Conservation (phyloP, 2,329 filamentous ascomycete genomes). For the Diaporthe sp. region DNA sequence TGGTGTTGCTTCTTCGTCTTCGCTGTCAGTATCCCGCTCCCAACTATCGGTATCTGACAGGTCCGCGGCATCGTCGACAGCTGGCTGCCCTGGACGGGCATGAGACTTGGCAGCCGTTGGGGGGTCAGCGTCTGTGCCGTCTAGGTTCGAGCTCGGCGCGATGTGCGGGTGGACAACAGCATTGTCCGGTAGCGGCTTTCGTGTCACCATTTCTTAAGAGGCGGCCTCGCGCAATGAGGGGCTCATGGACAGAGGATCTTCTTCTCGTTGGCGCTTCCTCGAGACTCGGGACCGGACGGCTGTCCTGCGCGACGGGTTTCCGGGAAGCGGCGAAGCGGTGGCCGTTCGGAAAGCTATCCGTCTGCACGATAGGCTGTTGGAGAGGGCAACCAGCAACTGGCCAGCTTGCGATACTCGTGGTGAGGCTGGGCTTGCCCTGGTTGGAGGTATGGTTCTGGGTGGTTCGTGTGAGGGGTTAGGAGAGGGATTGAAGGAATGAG, state of each 20-base stretch:
- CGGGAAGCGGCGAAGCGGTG: neutral
- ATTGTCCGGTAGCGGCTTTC: conserved; percentile 54
- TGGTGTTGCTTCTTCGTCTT: conserved; percentile 30
- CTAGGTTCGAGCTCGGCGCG: conserved; percentile 46
- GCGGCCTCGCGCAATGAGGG: conserved; percentile 26
- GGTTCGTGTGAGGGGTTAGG: neutral
- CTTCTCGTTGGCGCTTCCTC: neutral
- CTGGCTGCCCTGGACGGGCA: neutral
- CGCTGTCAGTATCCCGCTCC: conserved; percentile 36
- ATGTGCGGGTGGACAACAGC: conserved; percentile 46
- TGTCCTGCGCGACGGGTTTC: neutral
- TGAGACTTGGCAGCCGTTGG: neutral
- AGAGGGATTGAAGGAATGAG: neutral
- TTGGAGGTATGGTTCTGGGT: neutral
- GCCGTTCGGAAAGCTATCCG: neutral
- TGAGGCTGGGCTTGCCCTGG: conserved; percentile 4
- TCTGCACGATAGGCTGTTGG: neutral
- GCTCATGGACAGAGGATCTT: conserved; percentile 18
- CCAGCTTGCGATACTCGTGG: neutral
- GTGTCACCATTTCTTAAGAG: conserved; percentile 56
- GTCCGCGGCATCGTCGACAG: conserved; percentile 24
- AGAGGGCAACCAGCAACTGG: neutral
- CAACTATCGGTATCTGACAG: conserved; percentile 43
- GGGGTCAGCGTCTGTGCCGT: conserved; percentile 44
- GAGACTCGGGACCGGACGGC: neutral